Evolutionary conservation across 202 grass and related monocot genomes (phyloP).

Genomic region (Cymbopogon flexuosus): DNA sequence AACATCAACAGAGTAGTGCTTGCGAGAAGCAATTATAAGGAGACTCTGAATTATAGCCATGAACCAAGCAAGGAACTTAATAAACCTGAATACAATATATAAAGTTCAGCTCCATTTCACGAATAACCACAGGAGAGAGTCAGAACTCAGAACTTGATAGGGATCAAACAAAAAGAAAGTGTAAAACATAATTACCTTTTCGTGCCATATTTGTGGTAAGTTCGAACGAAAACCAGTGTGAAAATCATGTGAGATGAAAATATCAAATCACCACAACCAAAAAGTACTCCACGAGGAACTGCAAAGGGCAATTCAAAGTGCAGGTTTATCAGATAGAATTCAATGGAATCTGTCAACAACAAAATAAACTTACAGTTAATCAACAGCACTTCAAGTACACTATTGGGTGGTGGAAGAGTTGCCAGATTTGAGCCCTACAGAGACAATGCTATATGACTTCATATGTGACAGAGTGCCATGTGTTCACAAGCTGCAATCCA

Average conservation of each 20-base stretch:
- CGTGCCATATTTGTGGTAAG: slow-evolving; percentile 89
- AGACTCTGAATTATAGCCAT: slow-evolving; percentile 80
- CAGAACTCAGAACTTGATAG: not conserved
- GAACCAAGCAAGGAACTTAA: slow-evolving; percentile 81
- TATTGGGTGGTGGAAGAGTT: slow-evolving; percentile 68
- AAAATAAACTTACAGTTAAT: slow-evolving; percentile 71
- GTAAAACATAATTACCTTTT: slow-evolving; percentile 47
- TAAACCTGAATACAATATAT: slow-evolving; percentile 42
- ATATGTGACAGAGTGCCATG: not conserved
- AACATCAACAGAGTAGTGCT: slow-evolving; percentile 91
- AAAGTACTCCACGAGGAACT: slow-evolving; percentile 93
- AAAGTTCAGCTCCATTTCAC: not conserved
- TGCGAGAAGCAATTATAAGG: slow-evolving; percentile 89
- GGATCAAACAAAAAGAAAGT: not conserved
- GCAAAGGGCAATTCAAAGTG: slow-evolving; percentile 22
- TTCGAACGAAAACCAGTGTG: slow-evolving; percentile 82
- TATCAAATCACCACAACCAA: slow-evolving; percentile 93
- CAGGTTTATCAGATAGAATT: not conserved
- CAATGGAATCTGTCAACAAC: not conserved
- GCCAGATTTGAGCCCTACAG: slow-evolving; percentile 69
- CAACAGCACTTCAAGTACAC: slow-evolving; percentile 71
- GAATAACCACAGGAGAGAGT: not conserved
- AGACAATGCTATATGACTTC: slow-evolving; percentile 25
- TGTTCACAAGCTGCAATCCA: not conserved
- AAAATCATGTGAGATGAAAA: slow-evolving; percentile 99